These are phyloP conservation scores for Delitschia confertaspora DNA, from an alignment of 495 filamentous ascomycete species.

Conservation along the genomic window DNA sequence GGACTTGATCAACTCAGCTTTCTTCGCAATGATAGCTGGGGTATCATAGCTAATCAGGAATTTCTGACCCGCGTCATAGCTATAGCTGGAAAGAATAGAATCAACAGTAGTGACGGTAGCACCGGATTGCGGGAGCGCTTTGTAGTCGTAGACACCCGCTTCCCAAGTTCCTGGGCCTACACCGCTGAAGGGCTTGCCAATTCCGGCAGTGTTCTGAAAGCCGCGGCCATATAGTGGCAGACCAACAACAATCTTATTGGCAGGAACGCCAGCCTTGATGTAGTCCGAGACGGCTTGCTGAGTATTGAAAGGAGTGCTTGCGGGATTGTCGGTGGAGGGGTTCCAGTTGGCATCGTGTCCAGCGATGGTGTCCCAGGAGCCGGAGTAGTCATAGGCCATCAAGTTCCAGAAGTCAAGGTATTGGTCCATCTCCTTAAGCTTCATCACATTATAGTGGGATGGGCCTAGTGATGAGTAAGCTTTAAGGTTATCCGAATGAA, in stretches of 20 bases:
- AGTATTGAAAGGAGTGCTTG: slow-evolving; percentile 61
- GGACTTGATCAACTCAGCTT: slow-evolving; percentile 55
- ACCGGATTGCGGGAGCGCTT: slow-evolving; percentile 46
- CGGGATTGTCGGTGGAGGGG: slow-evolving; percentile 42
- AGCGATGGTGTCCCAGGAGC: slow-evolving; percentile 56
- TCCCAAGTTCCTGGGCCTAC: slow-evolving; percentile 61
- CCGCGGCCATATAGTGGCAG: slow-evolving; percentile 77
- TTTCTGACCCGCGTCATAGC: slow-evolving; percentile 50
- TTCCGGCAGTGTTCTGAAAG: slow-evolving; percentile 63
- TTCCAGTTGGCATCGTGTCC: slow-evolving; percentile 77
- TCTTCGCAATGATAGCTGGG: slow-evolving; percentile 46
- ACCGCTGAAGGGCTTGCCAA: slow-evolving; percentile 59
- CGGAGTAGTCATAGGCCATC: slow-evolving; percentile 43
- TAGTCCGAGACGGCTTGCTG: slow-evolving; percentile 62
- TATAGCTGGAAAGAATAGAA: slow-evolving; percentile 53
- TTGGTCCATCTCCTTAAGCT: slow-evolving; percentile 60
- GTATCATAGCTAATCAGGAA: slow-evolving; percentile 73
- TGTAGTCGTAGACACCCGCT: slow-evolving; percentile 71
- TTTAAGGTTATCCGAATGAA: background rate
- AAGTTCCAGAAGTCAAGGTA: slow-evolving; percentile 83
- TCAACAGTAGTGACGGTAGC: slow-evolving; percentile 42
- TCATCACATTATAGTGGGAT: slow-evolving; percentile 59
- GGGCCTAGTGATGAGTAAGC: slow-evolving; percentile 29
- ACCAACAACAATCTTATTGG: slow-evolving; percentile 69
- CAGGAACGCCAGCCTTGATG: slow-evolving; percentile 49